phyloP scores from a whole-genome alignment of 345 rosid species.

The Lepidium didymum region DNA sequence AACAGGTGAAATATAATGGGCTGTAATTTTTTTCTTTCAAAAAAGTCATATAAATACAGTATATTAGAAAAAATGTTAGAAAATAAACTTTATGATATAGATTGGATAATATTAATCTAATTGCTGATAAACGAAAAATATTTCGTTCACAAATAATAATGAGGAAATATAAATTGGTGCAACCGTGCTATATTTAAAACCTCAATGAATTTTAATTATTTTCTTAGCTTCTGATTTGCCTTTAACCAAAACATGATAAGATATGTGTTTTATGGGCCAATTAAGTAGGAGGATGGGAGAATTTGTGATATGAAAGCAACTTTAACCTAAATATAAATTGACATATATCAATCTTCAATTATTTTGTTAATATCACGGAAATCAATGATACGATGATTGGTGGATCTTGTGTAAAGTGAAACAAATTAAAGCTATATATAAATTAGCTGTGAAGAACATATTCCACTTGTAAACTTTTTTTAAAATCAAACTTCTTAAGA shows the following conservation, averaged over 20 bases:
- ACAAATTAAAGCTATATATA: not conserved
- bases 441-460: not conserved
- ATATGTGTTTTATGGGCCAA: slow-evolving; percentile 4
- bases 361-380: not conserved
- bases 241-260: not conserved
- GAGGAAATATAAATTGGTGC: too few relatives aligned
- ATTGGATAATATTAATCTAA: too few relatives aligned
- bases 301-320: slow-evolving; percentile 17
- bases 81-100: too few relatives aligned
- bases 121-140: too few relatives aligned
- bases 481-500: not conserved
- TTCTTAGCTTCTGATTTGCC: too few relatives aligned
- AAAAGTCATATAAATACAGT: too few relatives aligned
- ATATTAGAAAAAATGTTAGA: too few relatives aligned
- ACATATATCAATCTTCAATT: not conserved
- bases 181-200: too few relatives aligned
- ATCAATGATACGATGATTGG: not conserved
- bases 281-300: not conserved
- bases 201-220: too few relatives aligned
- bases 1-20: too few relatives aligned
- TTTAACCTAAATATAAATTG: slow-evolving; percentile 23
- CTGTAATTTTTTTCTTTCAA: too few relatives aligned
- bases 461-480: not conserved
- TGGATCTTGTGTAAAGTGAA: not conserved
- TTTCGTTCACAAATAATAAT: too few relatives aligned